A percentile compares a stretch with the other conserved stretches of the same genome.
phyloP scores from a whole-genome alignment of 257 asterid species.

The Solanum commersonii region DNA sequence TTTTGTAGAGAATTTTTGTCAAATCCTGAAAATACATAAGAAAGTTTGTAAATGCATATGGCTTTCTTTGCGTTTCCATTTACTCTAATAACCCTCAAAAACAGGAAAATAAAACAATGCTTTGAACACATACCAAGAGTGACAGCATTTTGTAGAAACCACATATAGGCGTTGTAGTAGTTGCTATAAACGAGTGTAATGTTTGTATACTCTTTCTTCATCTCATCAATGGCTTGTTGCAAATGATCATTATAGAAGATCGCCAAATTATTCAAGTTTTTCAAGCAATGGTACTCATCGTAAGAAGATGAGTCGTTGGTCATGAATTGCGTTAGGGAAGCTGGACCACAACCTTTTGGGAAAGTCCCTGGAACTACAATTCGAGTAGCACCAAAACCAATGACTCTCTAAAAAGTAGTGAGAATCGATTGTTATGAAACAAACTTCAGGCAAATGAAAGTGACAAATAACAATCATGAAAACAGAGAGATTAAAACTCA shows the following conservation, averaged over 20 bases:
- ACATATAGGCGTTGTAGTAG: slow-evolving; percentile 1
- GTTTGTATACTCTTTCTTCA: background rate
- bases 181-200: background rate
- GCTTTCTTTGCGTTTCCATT: background rate
- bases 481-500: background rate
- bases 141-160: background rate
- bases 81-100: background rate
- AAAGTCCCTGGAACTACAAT: background rate
- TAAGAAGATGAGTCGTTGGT: background rate
- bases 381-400: background rate
- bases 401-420: background rate
- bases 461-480: background rate
- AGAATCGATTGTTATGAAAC: background rate
- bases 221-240: background rate
- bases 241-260: background rate
- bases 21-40: background rate
- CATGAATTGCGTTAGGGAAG: background rate
- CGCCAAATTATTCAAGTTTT: background rate
- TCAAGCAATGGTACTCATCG: background rate
- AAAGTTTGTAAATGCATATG: background rate
- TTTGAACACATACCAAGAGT: background rate
- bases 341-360: background rate
- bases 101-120: background rate
- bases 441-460: background rate
- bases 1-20: background rate